Evolutionary conservation across 2,329 filamentous ascomycete species (phyloP).

Genomic region (Sarocladium kiliense): DNA sequence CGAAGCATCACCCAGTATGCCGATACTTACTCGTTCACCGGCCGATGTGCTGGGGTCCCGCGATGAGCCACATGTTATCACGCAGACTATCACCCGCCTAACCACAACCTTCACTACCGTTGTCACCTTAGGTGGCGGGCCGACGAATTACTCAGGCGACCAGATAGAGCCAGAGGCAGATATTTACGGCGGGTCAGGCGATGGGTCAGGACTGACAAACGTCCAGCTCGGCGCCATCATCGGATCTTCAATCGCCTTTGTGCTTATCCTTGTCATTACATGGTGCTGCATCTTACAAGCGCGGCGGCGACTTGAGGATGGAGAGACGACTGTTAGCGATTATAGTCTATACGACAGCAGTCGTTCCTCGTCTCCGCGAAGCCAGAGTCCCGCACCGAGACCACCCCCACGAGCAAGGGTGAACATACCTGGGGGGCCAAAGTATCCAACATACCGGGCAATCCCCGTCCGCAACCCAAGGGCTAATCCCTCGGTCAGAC

Average conservation of each 20-base stretch:
- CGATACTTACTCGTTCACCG: neutral
- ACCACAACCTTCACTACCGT: slow-evolving; percentile 30
- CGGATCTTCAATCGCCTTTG: slow-evolving; percentile 32
- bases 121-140: slow-evolving; percentile 22
- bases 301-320: neutral
- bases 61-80: slow-evolving; percentile 25
- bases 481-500: neutral
- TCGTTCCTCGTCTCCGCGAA: neutral
- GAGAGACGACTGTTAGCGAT: neutral
- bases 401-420: slow-evolving; percentile 20
- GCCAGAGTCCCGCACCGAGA: neutral
- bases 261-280: slow-evolving; percentile 23
- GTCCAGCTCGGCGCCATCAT: slow-evolving; percentile 36
- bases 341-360: slow-evolving; percentile 5
- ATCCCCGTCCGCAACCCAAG: slow-evolving; percentile 26
- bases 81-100: slow-evolving; percentile 29
- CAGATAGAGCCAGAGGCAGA: slow-evolving; percentile 4
- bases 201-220: slow-evolving; percentile 22
- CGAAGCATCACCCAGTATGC: neutral
- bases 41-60: slow-evolving; percentile 9
- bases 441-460: slow-evolving; percentile 27
- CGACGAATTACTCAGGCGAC: slow-evolving; percentile 1
- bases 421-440: slow-evolving; percentile 26
- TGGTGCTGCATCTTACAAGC: slow-evolving; percentile 7
- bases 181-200: slow-evolving; percentile 6